A percentile compares a stretch with the other conserved stretches of the same genome.
Conservation (phyloP, 805 yeast genomes). For the Candida sanyiensis region DNA sequence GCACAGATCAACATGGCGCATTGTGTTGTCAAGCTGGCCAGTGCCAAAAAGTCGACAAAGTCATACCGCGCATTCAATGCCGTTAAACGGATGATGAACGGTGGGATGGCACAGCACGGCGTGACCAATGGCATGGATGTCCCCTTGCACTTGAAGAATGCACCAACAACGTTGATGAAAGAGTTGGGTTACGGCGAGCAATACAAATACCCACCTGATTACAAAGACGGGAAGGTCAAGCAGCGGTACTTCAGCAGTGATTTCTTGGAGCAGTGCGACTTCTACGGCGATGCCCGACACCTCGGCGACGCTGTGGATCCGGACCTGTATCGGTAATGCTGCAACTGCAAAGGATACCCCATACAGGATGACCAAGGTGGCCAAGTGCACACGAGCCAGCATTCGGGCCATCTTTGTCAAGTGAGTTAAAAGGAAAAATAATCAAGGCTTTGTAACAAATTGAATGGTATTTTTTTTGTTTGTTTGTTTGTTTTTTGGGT, state of each 20-base stretch:
- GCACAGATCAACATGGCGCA: conserved; percentile 86
- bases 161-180: conserved; percentile 88
- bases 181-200: conserved; percentile 80
- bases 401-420: too few species aligned
- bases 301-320: conserved; percentile 45
- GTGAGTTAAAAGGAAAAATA: too few species aligned
- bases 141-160: conserved; percentile 84
- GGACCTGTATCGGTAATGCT: conserved; percentile 29
- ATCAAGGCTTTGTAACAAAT: too few species aligned
- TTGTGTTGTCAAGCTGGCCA: conserved; percentile 84
- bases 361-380: too few species aligned
- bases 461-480: too few species aligned
- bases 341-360: too few species aligned
- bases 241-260: conserved; percentile 76
- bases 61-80: conserved; percentile 75
- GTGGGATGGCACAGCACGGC: conserved; percentile 48
- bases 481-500: too few species aligned
- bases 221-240: conserved; percentile 57
- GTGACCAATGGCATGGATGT: conserved; percentile 42
- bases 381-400: too few species aligned
- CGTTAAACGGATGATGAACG: conserved; percentile 53
- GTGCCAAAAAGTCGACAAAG: conserved; percentile 80
- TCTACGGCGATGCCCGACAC: conserved; percentile 50
- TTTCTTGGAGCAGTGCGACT: conserved; percentile 33
- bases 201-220: conserved; percentile 88